A percentile compares a stretch with the other conserved stretches of the same genome.
These are phyloP conservation scores for Corymbia calophylla DNA, from an alignment of 441 rosid species.

Conservation along the genomic window DNA sequence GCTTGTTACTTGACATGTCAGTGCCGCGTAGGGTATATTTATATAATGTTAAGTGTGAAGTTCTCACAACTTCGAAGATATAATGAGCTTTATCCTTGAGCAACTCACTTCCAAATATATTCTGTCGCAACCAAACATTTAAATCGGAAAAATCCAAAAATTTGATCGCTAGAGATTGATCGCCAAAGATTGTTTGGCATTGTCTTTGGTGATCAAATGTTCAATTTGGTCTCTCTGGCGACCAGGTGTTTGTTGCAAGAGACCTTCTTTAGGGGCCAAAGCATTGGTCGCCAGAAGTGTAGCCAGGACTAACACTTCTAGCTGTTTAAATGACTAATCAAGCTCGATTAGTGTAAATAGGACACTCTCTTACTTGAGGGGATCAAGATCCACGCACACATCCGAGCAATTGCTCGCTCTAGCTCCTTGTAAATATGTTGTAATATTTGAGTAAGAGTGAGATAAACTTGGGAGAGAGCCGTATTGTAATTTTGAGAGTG, in stretches of 20 bases:
- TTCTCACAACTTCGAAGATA: not conserved
- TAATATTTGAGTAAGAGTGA: not conserved
- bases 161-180: not conserved
- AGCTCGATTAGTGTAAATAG: not conserved
- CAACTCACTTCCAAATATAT: not conserved
- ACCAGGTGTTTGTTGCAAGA: not conserved
- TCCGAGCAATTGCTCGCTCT: not conserved
- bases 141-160: too few relatives aligned
- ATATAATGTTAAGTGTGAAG: not conserved
- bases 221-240: too few relatives aligned
- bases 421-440: not conserved
- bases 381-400: not conserved
- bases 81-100: not conserved
- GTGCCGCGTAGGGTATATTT: not conserved
- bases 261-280: not conserved
- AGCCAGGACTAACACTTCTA: not conserved
- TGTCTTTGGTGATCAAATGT: not conserved
- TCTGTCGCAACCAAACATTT: fast-evolving
- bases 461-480: not conserved
- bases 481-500: not conserved
- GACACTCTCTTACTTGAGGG: not conserved
- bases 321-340: not conserved
- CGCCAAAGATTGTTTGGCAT: not conserved
- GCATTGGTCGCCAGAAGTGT: not conserved
- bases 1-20: not conserved